These are phyloP conservation scores for Hibiscus tridactylites DNA, from an alignment of 345 rosid species.

Conservation along the genomic window DNA sequence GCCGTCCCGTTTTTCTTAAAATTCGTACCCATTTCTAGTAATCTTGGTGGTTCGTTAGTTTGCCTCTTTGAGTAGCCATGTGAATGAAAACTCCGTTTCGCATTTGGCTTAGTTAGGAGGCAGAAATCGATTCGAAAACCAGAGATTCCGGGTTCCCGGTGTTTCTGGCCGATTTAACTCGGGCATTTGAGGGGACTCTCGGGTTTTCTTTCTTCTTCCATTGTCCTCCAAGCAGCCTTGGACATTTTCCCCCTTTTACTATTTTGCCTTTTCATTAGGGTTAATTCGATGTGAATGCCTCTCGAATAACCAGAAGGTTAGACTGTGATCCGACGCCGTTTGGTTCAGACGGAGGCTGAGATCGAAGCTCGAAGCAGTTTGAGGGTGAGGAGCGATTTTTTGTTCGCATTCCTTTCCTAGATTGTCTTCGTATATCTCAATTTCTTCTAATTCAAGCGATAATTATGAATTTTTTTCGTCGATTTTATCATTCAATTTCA, in stretches of 20 bases:
- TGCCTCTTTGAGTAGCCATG: constrained; percentile 38
- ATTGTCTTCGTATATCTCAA: constrained; percentile 15
- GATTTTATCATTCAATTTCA: background rate
- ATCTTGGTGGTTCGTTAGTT: background rate
- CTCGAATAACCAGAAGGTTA: constrained; percentile 25
- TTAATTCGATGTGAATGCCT: constrained; percentile 11
- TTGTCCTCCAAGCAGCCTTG: constrained; percentile 24
- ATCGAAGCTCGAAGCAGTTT: constrained; percentile 14
- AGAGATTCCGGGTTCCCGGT: background rate
- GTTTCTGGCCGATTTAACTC: background rate
- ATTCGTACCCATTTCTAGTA: background rate
- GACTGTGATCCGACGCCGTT: background rate
- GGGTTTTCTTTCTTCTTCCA: background rate
- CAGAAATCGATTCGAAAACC: constrained; percentile 11
- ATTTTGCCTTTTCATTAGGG: background rate
- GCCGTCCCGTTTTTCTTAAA: background rate
- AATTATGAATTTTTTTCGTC: too few relatives aligned
- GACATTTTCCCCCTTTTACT: constrained; percentile 7
- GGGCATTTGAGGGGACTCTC: constrained; percentile 26
- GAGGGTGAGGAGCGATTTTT: constrained; percentile 11
- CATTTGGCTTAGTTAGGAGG: constrained; percentile 30
- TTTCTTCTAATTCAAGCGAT: too few relatives aligned
- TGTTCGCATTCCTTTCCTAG: constrained; percentile 13
- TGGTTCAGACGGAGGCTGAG: constrained; percentile 33
- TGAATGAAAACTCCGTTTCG: constrained; percentile 5